Percentiles rank a stretch among this genome's conserved stretches.
Evolutionary conservation across 805 yeast genomes (phyloP).

Genomic region (Ogataea ganodermae): DNA sequence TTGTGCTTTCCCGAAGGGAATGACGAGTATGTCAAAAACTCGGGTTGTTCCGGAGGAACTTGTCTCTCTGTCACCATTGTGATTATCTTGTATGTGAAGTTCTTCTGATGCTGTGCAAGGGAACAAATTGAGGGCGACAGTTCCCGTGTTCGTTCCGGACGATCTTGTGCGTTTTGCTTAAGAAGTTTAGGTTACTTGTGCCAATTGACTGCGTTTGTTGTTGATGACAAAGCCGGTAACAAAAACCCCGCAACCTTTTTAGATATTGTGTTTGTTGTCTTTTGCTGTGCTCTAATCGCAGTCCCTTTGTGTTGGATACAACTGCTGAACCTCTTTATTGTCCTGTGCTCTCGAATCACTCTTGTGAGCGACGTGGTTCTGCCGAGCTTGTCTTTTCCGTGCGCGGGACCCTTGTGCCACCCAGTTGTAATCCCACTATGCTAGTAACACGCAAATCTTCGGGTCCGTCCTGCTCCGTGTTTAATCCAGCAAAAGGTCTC

Average conservation of each 20-base stretch:
- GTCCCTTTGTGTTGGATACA: too few relatives aligned
- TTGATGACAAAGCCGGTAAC: background rate
- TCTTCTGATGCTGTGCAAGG: background rate
- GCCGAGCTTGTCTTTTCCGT: background rate
- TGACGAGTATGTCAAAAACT: slow-evolving; percentile 36
- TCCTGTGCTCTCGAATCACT: too few relatives aligned
- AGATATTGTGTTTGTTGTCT: background rate
- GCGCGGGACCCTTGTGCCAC: background rate
- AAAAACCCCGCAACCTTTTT: background rate
- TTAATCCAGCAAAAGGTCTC: background rate
- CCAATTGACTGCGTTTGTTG: background rate
- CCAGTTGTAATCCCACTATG: background rate
- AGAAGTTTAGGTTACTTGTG: background rate
- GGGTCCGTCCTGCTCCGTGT: background rate
- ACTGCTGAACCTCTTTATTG: too few relatives aligned
- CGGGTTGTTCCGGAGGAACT: slow-evolving; percentile 29
- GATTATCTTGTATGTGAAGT: background rate
- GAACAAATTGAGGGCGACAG: background rate
- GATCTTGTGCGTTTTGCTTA: background rate
- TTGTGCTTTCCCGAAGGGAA: slow-evolving; percentile 50
- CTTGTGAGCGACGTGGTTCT: too few relatives aligned
- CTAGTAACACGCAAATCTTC: background rate
- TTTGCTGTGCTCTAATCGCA: background rate
- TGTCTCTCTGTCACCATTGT: slow-evolving; percentile 23
- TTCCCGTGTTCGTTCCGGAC: slow-evolving; percentile 4